Evolutionary conservation across 164 flowering plant genomes (phyloP).

Genomic region (Kalanchoe fedtschenkoi): DNA sequence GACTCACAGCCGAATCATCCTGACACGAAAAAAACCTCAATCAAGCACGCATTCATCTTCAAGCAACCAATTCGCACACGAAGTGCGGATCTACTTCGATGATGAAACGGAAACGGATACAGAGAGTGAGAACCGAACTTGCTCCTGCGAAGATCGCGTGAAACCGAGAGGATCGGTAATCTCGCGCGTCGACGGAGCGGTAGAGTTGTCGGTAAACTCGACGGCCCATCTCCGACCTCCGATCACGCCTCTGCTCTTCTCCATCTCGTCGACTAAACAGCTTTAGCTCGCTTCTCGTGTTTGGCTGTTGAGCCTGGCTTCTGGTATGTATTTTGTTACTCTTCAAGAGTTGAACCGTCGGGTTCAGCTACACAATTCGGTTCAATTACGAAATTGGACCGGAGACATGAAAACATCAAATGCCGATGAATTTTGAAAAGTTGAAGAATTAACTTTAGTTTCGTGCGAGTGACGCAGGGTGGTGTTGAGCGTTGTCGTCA

Average conservation of each 20-base stretch:
- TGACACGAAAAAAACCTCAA: constrained; percentile 4
- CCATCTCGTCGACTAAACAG: constrained; percentile 43
- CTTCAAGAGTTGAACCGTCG: too few relatives aligned
- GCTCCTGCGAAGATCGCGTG: constrained; percentile 70
- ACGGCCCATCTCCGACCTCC: constrained; percentile 78
- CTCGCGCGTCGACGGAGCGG: constrained; percentile 51
- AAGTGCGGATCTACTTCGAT: background rate
- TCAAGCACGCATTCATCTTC: background rate
- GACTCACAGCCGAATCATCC: constrained; percentile 69
- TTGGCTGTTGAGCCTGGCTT: too few relatives aligned
- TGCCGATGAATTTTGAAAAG: too few relatives aligned
- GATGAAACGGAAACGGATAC: background rate
- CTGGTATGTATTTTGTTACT: too few relatives aligned
- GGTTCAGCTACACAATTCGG: too few relatives aligned
- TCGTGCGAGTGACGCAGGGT: constrained; percentile 15
- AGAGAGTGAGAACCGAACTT: constrained; percentile 28
- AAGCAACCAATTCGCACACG: background rate
- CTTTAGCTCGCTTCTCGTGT: background rate
- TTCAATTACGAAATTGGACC: too few relatives aligned
- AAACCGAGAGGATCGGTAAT: constrained; percentile 83
- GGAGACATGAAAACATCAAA: too few relatives aligned
- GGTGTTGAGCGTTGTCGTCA: constrained; percentile 18
- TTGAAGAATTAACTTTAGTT: background rate
- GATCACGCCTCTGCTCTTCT: constrained; percentile 68
- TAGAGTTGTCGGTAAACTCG: constrained; percentile 62